These are phyloP conservation scores for Porphyrellus sp. DNA, from an alignment of 1,284 basidiomycete genomes.

Conservation along the genomic window DNA sequence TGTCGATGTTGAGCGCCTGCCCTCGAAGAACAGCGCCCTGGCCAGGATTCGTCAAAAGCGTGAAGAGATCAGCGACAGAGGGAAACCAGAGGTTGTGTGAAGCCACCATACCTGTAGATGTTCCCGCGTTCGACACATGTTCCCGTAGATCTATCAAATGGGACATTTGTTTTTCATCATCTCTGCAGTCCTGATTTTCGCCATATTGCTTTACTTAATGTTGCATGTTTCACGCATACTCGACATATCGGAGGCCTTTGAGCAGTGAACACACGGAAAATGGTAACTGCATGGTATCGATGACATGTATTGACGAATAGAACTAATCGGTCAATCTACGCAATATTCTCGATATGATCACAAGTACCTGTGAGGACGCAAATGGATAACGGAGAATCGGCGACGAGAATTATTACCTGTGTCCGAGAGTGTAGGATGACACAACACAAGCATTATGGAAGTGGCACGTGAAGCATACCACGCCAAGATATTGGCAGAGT, in stretches of 20 bases:
- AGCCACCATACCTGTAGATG: no score
- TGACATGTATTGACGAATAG: not conserved
- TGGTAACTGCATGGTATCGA: not conserved
- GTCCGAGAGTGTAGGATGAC: not conserved
- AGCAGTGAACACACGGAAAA: not conserved
- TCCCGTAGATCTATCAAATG: not conserved
- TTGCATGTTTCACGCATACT: not conserved
- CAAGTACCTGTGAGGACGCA: not conserved
- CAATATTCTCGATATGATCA: not conserved
- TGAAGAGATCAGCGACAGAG: not conserved
- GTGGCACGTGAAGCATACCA: not conserved
- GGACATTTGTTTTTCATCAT: not conserved
- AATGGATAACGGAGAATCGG: not conserved
- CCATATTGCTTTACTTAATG: not conserved
- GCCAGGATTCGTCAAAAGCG: not conserved
- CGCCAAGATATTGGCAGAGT: not conserved
- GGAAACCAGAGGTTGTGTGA: no score
- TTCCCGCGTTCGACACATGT: not conserved
- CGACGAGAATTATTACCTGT: not conserved
- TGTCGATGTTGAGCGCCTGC: not conserved
- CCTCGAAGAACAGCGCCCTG: not conserved
- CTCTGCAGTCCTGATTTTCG: not conserved
- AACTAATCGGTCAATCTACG: not conserved
- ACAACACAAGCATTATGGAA: not conserved
- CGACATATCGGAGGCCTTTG: not conserved